Conservation (phyloP, 2,329 filamentous ascomycete species). For the Diplodia scrobiculata region DNA sequence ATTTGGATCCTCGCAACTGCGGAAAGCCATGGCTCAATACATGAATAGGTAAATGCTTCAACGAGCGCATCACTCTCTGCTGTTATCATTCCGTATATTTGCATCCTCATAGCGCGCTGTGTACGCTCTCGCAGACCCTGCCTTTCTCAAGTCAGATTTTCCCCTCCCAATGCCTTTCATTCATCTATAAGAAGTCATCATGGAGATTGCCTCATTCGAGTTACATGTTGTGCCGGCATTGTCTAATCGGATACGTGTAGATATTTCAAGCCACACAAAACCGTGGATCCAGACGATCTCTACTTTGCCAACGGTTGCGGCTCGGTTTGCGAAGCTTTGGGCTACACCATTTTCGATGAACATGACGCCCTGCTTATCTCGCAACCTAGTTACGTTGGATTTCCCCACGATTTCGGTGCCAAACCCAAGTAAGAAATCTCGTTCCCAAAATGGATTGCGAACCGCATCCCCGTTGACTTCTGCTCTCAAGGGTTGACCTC, state of each 20-base stretch:
- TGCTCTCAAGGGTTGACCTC: conserved; percentile 39
- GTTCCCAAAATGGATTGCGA: not conserved
- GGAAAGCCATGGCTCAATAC: conserved; percentile 46
- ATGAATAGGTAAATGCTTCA: conserved; percentile 41
- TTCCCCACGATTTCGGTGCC: conserved; percentile 53
- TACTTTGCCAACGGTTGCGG: conserved; percentile 49
- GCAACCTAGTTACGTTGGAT: conserved; percentile 53
- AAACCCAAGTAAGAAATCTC: conserved; percentile 39
- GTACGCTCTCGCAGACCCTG: not conserved
- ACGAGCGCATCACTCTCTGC: not conserved
- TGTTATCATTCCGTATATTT: too few species aligned
- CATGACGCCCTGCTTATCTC: conserved; percentile 53
- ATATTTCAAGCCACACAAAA: conserved; percentile 43
- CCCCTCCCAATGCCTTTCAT: too few species aligned
- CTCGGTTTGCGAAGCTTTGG: conserved; percentile 49
- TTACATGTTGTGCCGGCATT: not conserved
- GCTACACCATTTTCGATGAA: conserved; percentile 47
- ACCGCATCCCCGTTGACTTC: not conserved
- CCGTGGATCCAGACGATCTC: conserved; percentile 45
- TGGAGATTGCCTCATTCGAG: too few species aligned
- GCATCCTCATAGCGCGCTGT: too few species aligned
- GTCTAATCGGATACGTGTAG: conserved; percentile 18
- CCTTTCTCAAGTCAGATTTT: not conserved
- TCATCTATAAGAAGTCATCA: too few species aligned
- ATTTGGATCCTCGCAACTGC: conserved; percentile 45